Evolutionary conservation across 495 filamentous ascomycete species (phyloP), one percentile per base, ranked within the genome.

Genomic region (Melanomma pulvis-pyrius): DNA sequence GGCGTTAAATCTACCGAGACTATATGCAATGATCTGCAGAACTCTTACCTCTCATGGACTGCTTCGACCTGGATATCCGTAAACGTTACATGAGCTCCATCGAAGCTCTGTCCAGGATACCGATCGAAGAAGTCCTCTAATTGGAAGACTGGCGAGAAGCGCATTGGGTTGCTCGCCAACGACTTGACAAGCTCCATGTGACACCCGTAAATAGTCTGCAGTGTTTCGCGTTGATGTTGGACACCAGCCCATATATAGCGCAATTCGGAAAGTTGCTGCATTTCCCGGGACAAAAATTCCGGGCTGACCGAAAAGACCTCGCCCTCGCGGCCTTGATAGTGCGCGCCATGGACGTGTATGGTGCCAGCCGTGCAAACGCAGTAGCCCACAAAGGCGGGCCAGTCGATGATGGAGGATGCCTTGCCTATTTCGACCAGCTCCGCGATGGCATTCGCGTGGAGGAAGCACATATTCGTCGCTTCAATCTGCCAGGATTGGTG

Each of bases 401-500:
- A 93, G 73, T 92, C 90, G 34, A 92, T 84, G 8, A 87, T 81
- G 3, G 85, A 80, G 36, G 80, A 81, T 39, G 78, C 80, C 51
- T 86, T 85, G 1, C 88, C 90, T 22, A 93, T 83, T 73, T 92
- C 89, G 21, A 93, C 89, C 0, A 96, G 79, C 67, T 93, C 91
- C 5, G 89, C 87, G 54, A 96, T 92, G 0, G 90, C 90, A 74
- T 93, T 96, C 9, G 91, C 90, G 68, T 96, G 91, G 17, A 90
- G 81, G 74, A 96, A 93, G 74, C 91, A 93, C 55, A 92, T 82
- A 63, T 92, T 92, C 0, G 90, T 93, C 0, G 90, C 89, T 70
- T 92, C 90, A 55, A 93, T 93, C 74, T 93, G 91, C 91, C 91
- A 96, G 34, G 89, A 92, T 73, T 93, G 90, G 67, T 96, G 90